A percentile compares a stretch with the other conserved stretches of the same genome.
phyloP scores from a whole-genome alignment of 2,329 filamentous ascomycete genomes.

The Trichoderma pleuroti region DNA sequence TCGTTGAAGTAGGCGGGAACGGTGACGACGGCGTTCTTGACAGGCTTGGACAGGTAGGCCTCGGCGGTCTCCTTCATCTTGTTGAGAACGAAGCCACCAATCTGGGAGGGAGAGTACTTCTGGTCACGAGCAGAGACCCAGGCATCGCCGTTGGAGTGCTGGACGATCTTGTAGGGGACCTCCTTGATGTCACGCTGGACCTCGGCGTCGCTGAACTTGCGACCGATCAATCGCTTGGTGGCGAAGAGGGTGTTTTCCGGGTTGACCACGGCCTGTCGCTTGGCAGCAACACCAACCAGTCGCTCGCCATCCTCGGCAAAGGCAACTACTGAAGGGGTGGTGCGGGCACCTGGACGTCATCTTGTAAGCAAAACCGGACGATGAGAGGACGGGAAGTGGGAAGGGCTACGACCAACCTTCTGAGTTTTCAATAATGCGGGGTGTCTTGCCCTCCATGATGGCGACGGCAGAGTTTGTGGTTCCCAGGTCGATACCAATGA shows the following conservation, averaged over 20 bases:
- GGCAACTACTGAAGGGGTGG: slow-evolving; percentile 76
- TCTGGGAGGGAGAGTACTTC: slow-evolving; percentile 97
- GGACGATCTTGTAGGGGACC: slow-evolving; percentile 97
- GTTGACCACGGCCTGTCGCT: slow-evolving; percentile 97
- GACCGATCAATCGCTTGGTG: slow-evolving; percentile 97
- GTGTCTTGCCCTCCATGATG: slow-evolving; percentile 93
- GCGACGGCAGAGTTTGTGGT: slow-evolving; percentile 98
- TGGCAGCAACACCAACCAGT: slow-evolving; percentile 93
- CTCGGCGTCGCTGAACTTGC: slow-evolving; percentile 91
- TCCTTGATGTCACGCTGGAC: slow-evolving; percentile 96
- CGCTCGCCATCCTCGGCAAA: slow-evolving; percentile 95
- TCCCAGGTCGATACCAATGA: slow-evolving; percentile 97
- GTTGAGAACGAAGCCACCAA: slow-evolving; percentile 91
- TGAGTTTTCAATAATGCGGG: slow-evolving; percentile 96
- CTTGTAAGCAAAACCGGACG: neutral
- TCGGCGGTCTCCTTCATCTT: slow-evolving; percentile 99
- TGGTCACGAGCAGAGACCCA: slow-evolving; percentile 92
- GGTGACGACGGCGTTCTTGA: slow-evolving; percentile 96
- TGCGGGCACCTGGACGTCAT: slow-evolving; percentile 34
- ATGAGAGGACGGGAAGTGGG: neutral
- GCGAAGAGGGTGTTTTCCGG: slow-evolving; percentile 98
- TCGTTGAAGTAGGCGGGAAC: slow-evolving; percentile 99
- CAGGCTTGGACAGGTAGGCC: slow-evolving; percentile 80
- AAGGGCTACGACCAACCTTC: slow-evolving; percentile 64
- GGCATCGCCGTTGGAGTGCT: slow-evolving; percentile 93